Conservation (phyloP, 2,329 filamentous ascomycete species). For the Trichophyton verrucosum region DNA sequence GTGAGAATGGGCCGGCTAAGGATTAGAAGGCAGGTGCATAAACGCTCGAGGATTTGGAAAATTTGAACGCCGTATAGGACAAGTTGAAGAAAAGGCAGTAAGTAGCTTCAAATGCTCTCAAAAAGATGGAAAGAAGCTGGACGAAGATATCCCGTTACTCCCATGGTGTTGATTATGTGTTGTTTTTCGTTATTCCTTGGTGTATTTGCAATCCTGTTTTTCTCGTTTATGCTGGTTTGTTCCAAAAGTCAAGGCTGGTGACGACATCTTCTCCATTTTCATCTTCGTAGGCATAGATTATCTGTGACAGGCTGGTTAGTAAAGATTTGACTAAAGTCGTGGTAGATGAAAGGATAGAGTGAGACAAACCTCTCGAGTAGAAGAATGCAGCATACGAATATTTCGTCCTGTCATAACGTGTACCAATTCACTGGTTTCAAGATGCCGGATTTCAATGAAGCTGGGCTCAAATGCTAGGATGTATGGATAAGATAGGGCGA, state of each 20-base stretch:
- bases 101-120: slow-evolving; percentile 2
- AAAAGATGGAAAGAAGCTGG: not conserved
- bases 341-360: not conserved
- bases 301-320: slow-evolving; percentile 42
- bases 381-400: slow-evolving; percentile 93
- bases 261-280: slow-evolving; percentile 87
- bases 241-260: slow-evolving; percentile 95
- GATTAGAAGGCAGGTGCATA: not conserved
- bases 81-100: not conserved
- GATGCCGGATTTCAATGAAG: slow-evolving; percentile 92
- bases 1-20: not conserved
- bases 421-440: slow-evolving; percentile 80
- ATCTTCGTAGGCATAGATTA: slow-evolving; percentile 94
- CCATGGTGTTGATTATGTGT: not conserved
- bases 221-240: slow-evolving; percentile 30
- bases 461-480: slow-evolving; percentile 95
- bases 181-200: not conserved
- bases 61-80: not conserved
- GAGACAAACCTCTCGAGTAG: slow-evolving; percentile 76
- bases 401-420: slow-evolving; percentile 95
- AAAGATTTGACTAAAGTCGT: not conserved
- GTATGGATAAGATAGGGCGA: slow-evolving; percentile 92
- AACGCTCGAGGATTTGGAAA: not conserved
- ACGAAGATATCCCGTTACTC: not conserved
- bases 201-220: slow-evolving; percentile 5